Evolutionary conservation across 2,329 filamentous ascomycete genomes (phyloP).

Genomic region (Stromatinia cepivora): DNA sequence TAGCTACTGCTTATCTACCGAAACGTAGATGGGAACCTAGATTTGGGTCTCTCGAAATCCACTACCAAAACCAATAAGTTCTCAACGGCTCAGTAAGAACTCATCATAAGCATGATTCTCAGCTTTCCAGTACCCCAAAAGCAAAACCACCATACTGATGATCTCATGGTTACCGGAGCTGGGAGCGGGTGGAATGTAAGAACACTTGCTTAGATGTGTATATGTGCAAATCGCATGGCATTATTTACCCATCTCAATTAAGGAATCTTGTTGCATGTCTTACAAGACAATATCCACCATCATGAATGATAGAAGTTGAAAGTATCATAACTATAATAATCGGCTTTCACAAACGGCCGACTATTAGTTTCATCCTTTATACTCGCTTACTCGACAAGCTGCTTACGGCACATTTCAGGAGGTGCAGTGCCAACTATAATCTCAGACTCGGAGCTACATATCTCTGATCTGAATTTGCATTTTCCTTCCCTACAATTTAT

Average conservation of each 20-base stretch:
- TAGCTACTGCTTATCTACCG: too few species aligned
- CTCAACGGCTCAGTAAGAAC: not conserved
- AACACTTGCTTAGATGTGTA: not conserved
- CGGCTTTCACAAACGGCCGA: too few species aligned
- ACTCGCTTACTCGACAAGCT: not conserved
- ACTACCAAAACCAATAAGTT: too few species aligned
- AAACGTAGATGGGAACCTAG: too few species aligned
- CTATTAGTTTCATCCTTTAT: not conserved
- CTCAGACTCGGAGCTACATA: not conserved
- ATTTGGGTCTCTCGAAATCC: not conserved
- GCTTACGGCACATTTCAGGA: not conserved
- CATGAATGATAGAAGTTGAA: not conserved
- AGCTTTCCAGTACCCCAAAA: not conserved
- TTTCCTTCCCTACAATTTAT: not conserved
- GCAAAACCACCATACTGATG: not conserved
- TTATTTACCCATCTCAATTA: too few species aligned
- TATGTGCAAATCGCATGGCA: not conserved
- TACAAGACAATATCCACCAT: rapidly evolving
- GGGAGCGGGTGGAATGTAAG: not conserved
- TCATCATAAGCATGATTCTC: not conserved
- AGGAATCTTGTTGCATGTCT: too few species aligned
- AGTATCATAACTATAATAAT: not conserved
- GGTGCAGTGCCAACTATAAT: not conserved
- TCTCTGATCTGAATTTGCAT: not conserved
- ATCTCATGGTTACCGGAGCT: not conserved